Evolutionary conservation across 805 yeast species (phyloP).

Genomic region (Lipomyces spencermartinsiae): DNA sequence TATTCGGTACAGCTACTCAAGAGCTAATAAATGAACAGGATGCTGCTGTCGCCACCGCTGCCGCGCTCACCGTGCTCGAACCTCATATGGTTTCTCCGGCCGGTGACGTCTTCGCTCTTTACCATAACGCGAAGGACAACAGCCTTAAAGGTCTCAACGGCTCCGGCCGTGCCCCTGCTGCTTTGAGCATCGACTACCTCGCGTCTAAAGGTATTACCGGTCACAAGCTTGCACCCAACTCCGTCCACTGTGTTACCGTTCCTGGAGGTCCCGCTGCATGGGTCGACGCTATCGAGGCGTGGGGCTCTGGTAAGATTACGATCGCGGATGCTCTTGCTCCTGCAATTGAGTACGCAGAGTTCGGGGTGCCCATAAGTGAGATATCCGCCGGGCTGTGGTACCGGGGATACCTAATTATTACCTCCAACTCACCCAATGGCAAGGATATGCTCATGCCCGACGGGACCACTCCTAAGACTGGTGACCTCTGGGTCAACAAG

Average conservation of each 20-base stretch:
- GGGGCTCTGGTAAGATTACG: conserved; percentile 75
- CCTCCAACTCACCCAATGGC: conserved; percentile 46
- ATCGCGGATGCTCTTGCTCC: conserved; percentile 65
- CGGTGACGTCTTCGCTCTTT: conserved; percentile 61
- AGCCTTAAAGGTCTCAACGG: conserved; percentile 74
- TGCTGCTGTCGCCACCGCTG: conserved; percentile 54
- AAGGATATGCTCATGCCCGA: conserved; percentile 47
- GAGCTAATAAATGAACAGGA: conserved; percentile 33
- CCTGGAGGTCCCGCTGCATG: conserved; percentile 86
- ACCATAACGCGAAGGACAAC: conserved; percentile 57
- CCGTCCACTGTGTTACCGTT: conserved; percentile 68
- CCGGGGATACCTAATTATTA: conserved; percentile 51
- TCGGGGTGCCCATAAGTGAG: conserved; percentile 69
- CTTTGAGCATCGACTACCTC: conserved; percentile 56
- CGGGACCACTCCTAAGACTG: conserved; percentile 59
- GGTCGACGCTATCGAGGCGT: conserved; percentile 68
- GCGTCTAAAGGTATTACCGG: conserved; percentile 53
- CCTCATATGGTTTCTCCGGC: conserved; percentile 53
- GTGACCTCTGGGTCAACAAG: conserved; percentile 62
- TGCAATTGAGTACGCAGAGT: conserved; percentile 70
- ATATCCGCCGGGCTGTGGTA: conserved; percentile 62
- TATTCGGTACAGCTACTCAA: neutral
- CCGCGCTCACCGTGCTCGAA: conserved; percentile 48
- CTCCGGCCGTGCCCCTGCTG: conserved; percentile 70
- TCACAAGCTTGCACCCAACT: conserved; percentile 57